phyloP scores from a whole-genome alignment of 306 rosid species.

The Fagus sylvatica region DNA sequence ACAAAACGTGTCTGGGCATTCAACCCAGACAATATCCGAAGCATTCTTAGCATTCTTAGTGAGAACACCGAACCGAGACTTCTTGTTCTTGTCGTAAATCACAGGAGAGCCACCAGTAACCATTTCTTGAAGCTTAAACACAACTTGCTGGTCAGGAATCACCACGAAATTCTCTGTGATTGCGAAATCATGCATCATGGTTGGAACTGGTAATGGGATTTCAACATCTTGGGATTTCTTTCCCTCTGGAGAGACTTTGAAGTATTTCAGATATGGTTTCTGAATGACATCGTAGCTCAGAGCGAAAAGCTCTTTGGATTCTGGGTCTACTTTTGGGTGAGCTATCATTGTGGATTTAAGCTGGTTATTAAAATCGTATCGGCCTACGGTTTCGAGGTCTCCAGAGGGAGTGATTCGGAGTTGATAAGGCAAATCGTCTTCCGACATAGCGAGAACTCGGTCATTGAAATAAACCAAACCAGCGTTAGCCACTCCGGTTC shows the following conservation, averaged over 20 bases:
- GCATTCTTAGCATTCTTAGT: conserved; percentile 36
- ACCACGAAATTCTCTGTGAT: conserved; percentile 61
- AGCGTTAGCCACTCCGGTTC: conserved; percentile 72
- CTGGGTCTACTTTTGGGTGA: conserved; percentile 68
- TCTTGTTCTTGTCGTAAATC: conserved; percentile 53
- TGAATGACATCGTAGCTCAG: conserved; percentile 59
- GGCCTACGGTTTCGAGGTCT: conserved; percentile 50
- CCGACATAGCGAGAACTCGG: conserved; percentile 63
- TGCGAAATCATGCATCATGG: conserved; percentile 75
- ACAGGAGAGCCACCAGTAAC: conserved; percentile 66
- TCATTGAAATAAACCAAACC: conserved; percentile 52
- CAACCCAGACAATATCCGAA: conserved; percentile 46
- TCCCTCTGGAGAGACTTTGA: conserved; percentile 48
- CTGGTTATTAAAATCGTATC: conserved; percentile 46
- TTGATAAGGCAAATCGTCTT: conserved; percentile 69
- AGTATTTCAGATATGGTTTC: conserved; percentile 58
- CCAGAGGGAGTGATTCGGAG: conserved; percentile 48
- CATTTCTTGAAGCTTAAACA: conserved; percentile 66
- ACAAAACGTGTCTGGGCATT: conserved; percentile 55
- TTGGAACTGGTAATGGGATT: conserved; percentile 45
- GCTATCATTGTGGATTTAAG: conserved; percentile 66
- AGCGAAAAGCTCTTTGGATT: conserved; percentile 45
- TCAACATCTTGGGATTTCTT: conserved; percentile 55
- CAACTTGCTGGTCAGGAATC: conserved; percentile 73
- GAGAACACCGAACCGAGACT: conserved; percentile 53